These are phyloP conservation scores for Epichloe sylvatica DNA, from an alignment of 2,329 filamentous ascomycete species.

Conservation along the genomic window DNA sequence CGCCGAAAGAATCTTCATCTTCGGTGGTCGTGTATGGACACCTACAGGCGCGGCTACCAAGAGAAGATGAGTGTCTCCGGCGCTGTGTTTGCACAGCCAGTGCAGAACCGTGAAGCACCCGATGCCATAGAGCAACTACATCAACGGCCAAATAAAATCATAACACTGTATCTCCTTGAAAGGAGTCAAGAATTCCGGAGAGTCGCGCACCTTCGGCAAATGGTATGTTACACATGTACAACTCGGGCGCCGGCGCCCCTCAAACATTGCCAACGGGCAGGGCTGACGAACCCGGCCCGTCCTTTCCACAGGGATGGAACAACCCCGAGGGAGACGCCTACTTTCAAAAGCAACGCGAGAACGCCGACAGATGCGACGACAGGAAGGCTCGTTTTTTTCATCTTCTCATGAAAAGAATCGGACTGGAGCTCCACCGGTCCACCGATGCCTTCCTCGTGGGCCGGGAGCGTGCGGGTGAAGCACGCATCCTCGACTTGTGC, in stretches of 20 bases:
- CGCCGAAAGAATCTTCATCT: not conserved
- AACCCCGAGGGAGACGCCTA: constrained; percentile 26
- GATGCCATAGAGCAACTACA: not conserved
- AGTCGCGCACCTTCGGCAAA: constrained; percentile 1
- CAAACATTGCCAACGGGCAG: not conserved
- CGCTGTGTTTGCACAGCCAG: not conserved
- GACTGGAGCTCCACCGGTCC: constrained; percentile 23
- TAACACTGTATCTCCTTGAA: not conserved
- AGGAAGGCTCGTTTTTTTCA: constrained; percentile 16
- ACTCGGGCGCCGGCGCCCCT: not conserved
- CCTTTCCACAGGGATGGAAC: constrained; percentile 27
- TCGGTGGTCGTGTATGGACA: not conserved
- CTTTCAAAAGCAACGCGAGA: constrained; percentile 24
- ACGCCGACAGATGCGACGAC: constrained; percentile 9
- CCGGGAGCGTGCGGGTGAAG: not conserved
- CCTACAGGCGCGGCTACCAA: not conserved
- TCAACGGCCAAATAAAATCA: not conserved
- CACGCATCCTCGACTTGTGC: constrained; percentile 37
- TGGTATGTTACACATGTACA: not conserved
- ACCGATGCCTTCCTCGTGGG: constrained; percentile 19
- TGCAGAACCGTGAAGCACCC: not conserved
- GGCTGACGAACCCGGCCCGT: not conserved
- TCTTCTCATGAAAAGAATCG: constrained; percentile 29
- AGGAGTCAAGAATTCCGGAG: not conserved
- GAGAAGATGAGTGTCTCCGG: not conserved